phyloP scores from a whole-genome alignment of 495 filamentous ascomycete genomes.

The Penicillium canariense region DNA sequence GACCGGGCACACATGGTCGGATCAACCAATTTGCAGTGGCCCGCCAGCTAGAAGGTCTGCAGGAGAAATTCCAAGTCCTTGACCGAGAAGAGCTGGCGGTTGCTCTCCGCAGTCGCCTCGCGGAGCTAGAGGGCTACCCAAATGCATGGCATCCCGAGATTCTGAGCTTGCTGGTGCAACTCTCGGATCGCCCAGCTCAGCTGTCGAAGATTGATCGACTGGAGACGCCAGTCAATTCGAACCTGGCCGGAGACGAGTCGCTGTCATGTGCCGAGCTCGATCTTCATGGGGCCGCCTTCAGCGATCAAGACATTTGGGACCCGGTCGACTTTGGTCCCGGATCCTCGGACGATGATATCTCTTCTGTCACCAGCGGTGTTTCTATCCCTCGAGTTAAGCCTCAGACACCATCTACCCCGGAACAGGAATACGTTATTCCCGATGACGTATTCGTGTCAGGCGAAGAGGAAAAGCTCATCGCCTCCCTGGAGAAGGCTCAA shows the following conservation, averaged over 20 bases:
- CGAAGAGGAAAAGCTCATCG: constrained; percentile 41
- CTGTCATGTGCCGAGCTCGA: constrained; percentile 77
- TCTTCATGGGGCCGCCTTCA: constrained; percentile 65
- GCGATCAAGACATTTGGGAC: constrained; percentile 73
- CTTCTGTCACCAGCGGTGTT: constrained; percentile 31
- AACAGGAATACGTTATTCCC: constrained; percentile 39
- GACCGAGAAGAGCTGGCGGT: constrained; percentile 79
- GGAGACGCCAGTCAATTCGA: constrained; percentile 42
- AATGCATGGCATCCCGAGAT: constrained; percentile 72
- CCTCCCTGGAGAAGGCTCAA: constrained; percentile 56
- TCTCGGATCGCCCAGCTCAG: constrained; percentile 77
- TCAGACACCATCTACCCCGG: constrained; percentile 19
- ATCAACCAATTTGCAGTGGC: constrained; percentile 88
- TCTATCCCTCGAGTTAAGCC: constrained; percentile 25
- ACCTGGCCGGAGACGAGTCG: constrained; percentile 37
- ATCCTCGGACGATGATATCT: constrained; percentile 57
- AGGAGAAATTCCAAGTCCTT: constrained; percentile 82
- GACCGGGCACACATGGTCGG: constrained; percentile 60
- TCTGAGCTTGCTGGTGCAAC: constrained; percentile 72
- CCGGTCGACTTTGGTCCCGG: constrained; percentile 68
- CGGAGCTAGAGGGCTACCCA: constrained; percentile 51
- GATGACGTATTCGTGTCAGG: constrained; percentile 35
- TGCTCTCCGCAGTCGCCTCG: constrained; percentile 62
- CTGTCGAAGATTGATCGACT: constrained; percentile 64
- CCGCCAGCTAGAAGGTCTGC: constrained; percentile 69